Evolutionary conservation across 2,329 filamentous ascomycete species (phyloP).

Genomic region (Hypoxylon rubiginosum): DNA sequence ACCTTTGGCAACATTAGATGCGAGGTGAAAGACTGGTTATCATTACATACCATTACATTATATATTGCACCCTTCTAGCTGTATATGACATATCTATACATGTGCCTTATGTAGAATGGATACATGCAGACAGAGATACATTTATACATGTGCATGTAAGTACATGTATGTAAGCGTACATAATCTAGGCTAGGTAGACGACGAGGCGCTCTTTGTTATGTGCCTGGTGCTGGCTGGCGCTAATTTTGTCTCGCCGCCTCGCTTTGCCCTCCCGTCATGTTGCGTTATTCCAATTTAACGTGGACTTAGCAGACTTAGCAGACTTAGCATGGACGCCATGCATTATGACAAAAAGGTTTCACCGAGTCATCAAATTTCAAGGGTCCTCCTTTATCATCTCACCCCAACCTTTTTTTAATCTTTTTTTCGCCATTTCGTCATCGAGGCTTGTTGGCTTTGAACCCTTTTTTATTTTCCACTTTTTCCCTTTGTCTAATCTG

Average conservation of each 20-base stretch:
- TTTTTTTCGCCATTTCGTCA: slow-evolving; percentile 38
- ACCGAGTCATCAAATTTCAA: slow-evolving; percentile 37
- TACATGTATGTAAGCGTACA: not conserved
- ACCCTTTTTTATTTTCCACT: slow-evolving; percentile 31
- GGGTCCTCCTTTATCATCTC: slow-evolving; percentile 32
- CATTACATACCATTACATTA: slow-evolving; percentile 11
- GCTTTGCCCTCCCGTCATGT: slow-evolving; percentile 10
- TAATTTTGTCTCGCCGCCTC: not conserved
- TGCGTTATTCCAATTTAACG: slow-evolving; percentile 3
- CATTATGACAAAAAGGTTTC: slow-evolving; percentile 36
- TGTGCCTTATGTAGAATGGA: not conserved
- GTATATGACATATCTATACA: not conserved
- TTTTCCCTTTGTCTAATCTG: slow-evolving; percentile 22
- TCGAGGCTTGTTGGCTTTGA: slow-evolving; percentile 17
- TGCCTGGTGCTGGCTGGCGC: not conserved
- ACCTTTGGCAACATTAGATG: slow-evolving; percentile 34
- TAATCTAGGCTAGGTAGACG: not conserved
- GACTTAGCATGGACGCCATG: slow-evolving; percentile 8
- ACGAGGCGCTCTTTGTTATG: not conserved
- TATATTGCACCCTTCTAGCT: not conserved
- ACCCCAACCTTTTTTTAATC: slow-evolving; percentile 20
- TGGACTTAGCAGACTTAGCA: not conserved
- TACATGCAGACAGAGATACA: not conserved
- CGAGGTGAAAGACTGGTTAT: slow-evolving; percentile 17
- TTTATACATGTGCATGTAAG: not conserved